A percentile compares a stretch with the other conserved stretches of the same genome.
Conservation (phyloP, 2,329 filamentous ascomycete genomes). For the Didymella pinodella region DNA sequence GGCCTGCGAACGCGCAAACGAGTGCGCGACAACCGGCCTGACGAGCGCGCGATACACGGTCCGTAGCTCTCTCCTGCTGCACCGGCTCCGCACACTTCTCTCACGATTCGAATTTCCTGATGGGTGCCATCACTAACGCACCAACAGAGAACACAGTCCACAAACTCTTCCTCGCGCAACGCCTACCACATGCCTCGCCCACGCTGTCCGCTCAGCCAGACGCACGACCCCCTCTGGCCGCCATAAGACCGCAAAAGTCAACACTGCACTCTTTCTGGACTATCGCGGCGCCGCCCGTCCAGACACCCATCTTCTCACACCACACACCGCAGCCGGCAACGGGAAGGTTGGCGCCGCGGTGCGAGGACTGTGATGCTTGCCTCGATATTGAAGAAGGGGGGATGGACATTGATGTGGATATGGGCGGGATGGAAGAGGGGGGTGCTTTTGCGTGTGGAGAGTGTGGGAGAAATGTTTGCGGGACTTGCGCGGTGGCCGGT, state of each 20-base stretch:
- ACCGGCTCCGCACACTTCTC: neutral
- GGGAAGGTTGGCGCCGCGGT: slow-evolving; percentile 35
- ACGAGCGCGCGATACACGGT: slow-evolving; percentile 65
- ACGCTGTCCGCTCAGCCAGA: slow-evolving; percentile 31
- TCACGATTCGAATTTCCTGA: neutral
- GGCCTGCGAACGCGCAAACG: slow-evolving; percentile 67
- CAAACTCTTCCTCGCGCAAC: slow-evolving; percentile 57
- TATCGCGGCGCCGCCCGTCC: slow-evolving; percentile 46
- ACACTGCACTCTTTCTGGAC: slow-evolving; percentile 60
- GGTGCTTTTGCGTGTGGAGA: slow-evolving; percentile 48
- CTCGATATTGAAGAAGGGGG: slow-evolving; percentile 41
- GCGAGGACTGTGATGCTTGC: slow-evolving; percentile 56
- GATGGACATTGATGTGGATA: slow-evolving; percentile 52
- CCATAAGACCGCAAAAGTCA: slow-evolving; percentile 50
- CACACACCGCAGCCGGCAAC: slow-evolving; percentile 22
- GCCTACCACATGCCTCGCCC: slow-evolving; percentile 41
- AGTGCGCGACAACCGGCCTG: slow-evolving; percentile 64
- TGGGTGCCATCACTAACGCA: neutral
- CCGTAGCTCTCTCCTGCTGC: slow-evolving; percentile 8
- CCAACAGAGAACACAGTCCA: slow-evolving; percentile 55
- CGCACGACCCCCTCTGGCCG: slow-evolving; percentile 16
- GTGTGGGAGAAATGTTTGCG: slow-evolving; percentile 54
- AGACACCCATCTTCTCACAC: slow-evolving; percentile 28
- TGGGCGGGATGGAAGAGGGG: slow-evolving; percentile 35
- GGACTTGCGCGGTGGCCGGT: slow-evolving; percentile 52